Conservation (phyloP, 805 yeast genomes). For the Cyberlindnera euphorbiae region DNA sequence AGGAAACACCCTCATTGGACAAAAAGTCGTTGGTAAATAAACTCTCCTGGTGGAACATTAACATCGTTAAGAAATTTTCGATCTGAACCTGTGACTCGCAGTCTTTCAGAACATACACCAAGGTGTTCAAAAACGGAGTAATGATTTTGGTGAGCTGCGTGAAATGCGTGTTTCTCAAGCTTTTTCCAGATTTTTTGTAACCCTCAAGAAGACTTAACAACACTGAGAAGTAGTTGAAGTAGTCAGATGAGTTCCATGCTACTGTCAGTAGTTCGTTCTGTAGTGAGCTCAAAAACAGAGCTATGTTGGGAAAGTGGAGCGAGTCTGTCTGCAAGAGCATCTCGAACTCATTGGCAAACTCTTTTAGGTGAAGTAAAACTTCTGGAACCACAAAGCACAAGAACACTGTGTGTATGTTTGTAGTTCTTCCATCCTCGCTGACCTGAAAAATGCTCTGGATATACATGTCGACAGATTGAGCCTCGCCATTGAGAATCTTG, state of each 20-base stretch:
- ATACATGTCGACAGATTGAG: constrained; percentile 19
- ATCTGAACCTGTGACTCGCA: constrained; percentile 20
- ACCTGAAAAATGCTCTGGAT: constrained; percentile 12
- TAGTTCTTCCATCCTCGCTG: constrained; percentile 12
- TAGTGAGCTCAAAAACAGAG: constrained; percentile 17
- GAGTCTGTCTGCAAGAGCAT: constrained; percentile 16
- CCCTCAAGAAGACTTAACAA: constrained; percentile 20
- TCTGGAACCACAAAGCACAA: constrained; percentile 26
- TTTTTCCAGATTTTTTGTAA: constrained; percentile 16
- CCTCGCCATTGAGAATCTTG: constrained; percentile 22
- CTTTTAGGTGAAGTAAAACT: constrained; percentile 26
- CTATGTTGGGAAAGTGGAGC: constrained; percentile 19
- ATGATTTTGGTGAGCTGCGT: constrained; percentile 15
- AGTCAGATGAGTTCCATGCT: constrained; percentile 25
- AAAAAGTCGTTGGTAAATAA: constrained; percentile 29
- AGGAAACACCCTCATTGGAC: constrained; percentile 30
- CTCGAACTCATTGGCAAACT: constrained; percentile 26
- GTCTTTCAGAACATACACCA: constrained; percentile 18
- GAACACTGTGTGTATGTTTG: constrained; percentile 17
- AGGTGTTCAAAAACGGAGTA: constrained; percentile 15
- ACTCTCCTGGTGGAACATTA: constrained; percentile 30
- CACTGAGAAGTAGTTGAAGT: constrained; percentile 24
- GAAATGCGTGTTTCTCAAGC: constrained; percentile 13
- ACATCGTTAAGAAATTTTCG: constrained; percentile 26
- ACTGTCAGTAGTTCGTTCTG: constrained; percentile 20